Conservation (phyloP, 2,329 filamentous ascomycete genomes). For the Aspergillus alliaceus region DNA sequence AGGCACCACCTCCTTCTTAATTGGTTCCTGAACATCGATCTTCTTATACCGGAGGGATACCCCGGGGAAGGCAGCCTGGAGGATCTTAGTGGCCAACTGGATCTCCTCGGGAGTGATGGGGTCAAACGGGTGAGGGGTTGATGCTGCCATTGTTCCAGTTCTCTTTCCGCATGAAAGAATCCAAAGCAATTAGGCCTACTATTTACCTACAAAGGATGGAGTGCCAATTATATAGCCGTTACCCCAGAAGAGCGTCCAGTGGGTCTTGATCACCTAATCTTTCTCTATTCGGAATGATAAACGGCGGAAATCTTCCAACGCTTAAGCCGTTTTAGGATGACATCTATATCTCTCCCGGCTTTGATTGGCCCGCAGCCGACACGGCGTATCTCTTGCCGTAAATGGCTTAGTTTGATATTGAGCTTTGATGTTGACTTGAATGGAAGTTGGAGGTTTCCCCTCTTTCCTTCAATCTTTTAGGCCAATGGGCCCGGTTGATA, state of each 20-base stretch:
- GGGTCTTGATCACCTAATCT: background rate
- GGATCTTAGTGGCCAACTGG: conserved; percentile 38
- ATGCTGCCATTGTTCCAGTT: conserved; percentile 9
- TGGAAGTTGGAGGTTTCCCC: too few relatives aligned
- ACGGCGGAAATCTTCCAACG: background rate
- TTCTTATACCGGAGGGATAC: conserved; percentile 58
- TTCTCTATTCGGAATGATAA: background rate
- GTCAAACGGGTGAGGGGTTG: conserved; percentile 40
- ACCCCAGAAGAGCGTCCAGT: background rate
- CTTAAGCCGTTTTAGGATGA: background rate
- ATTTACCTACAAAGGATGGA: background rate
- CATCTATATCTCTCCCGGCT: background rate
- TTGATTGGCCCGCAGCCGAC: conserved; percentile 10
- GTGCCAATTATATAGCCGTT: background rate
- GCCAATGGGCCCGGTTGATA: too few relatives aligned
- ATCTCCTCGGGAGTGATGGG: conserved; percentile 42
- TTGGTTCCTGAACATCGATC: conserved; percentile 65
- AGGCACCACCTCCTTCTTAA: conserved; percentile 58
- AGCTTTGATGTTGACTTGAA: too few relatives aligned
- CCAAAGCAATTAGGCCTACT: too few relatives aligned
- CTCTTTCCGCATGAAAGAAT: background rate
- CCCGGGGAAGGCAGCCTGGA: conserved; percentile 38
- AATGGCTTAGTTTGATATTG: background rate
- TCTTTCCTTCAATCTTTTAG: too few relatives aligned
- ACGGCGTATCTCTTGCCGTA: conserved; percentile 15